Evolutionary conservation across 2,329 filamentous ascomycete species (phyloP).

Genomic region (Trichoderma simmonsii): DNA sequence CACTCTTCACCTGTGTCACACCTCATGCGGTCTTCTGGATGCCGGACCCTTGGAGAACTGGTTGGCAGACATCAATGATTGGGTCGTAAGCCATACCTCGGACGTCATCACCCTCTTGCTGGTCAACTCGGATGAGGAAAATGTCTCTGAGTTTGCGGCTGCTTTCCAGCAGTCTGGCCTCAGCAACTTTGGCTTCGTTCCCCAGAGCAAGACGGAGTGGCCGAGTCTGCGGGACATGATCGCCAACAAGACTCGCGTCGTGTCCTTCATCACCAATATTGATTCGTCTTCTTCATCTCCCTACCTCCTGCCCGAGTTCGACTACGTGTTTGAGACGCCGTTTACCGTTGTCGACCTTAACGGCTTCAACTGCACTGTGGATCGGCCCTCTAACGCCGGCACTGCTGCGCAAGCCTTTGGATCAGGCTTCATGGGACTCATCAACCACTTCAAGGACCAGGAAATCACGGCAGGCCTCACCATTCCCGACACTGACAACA

Average conservation of each 20-base stretch:
- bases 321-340: constrained; percentile 68
- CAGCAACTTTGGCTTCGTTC: constrained; percentile 57
- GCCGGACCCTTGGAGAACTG: constrained; percentile 63
- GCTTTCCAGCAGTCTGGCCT: constrained; percentile 59
- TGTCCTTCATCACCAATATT: constrained; percentile 65
- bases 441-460: constrained; percentile 78
- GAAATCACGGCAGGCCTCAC: constrained; percentile 52
- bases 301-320: constrained; percentile 62
- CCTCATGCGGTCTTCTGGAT: constrained; percentile 63
- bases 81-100: constrained; percentile 67
- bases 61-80: constrained; percentile 61
- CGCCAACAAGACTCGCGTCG: constrained; percentile 58
- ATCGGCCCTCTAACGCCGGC: constrained; percentile 57
- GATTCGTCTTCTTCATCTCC: constrained; percentile 42
- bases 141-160: constrained; percentile 51
- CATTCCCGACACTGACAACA: constrained; percentile 58
- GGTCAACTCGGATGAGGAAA: constrained; percentile 64
- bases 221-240: constrained; percentile 72
- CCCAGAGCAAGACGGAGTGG: constrained; percentile 53
- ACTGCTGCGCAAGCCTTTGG: constrained; percentile 51
- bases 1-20: constrained; percentile 67
- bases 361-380: constrained; percentile 69
- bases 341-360: constrained; percentile 60
- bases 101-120: constrained; percentile 74
- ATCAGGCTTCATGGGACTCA: constrained; percentile 62